Evolutionary conservation across 2,329 filamentous ascomycete species (phyloP).

Genomic region (Cadophora sp.): DNA sequence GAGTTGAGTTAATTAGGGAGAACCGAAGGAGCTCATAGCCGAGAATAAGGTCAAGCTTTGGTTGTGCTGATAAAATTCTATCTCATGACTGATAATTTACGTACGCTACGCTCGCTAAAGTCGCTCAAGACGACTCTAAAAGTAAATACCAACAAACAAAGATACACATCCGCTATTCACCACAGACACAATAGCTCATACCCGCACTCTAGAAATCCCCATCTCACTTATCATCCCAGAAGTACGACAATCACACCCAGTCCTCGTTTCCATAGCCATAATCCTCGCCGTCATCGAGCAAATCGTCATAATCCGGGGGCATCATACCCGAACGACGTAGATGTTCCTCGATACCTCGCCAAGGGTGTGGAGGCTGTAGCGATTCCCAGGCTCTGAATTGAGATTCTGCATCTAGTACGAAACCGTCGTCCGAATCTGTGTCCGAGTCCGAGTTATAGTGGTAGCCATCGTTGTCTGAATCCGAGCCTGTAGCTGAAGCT

Average conservation of each 20-base stretch:
- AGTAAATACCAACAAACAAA: neutral
- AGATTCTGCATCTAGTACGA: neutral
- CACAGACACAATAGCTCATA: neutral
- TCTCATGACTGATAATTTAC: neutral
- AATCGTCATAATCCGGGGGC: neutral
- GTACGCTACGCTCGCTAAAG: slow-evolving; percentile 1
- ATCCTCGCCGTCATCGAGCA: neutral
- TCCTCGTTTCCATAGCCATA: neutral
- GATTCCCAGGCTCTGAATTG: neutral
- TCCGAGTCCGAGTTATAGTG: neutral
- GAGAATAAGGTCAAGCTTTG: too few species aligned
- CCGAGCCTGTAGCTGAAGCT: neutral
- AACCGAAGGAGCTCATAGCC: too few species aligned
- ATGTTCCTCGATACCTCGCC: neutral
- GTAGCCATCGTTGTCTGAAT: neutral
- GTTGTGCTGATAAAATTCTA: too few species aligned
- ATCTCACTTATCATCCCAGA: neutral
- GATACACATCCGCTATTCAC: neutral
- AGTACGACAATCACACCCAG: neutral
- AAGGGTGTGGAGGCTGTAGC: neutral
- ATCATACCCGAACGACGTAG: neutral
- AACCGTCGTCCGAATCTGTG: neutral
- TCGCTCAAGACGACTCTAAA: neutral
- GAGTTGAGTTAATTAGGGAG: too few species aligned
- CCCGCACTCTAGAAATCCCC: neutral